Evolutionary conservation across 2,329 filamentous ascomycete genomes (phyloP), one percentile per base, ranked within the genome.

Genomic region (Colletotrichum costaricense): DNA sequence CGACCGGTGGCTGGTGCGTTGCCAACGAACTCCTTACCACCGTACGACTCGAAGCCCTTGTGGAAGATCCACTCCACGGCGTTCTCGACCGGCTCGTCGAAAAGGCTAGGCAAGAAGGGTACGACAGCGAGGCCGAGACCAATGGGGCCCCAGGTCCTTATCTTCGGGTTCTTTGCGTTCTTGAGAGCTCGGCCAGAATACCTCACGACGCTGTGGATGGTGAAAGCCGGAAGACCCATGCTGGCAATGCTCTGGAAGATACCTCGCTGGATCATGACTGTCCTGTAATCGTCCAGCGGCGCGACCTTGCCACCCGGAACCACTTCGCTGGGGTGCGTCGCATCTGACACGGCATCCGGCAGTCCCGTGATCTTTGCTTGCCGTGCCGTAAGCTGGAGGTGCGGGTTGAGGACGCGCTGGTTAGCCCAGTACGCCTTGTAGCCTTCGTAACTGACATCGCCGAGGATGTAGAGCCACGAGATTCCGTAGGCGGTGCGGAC

Each of bases 351-450:
- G 2, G 69, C 73, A 30, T 58, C 66, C 55, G 70, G 71, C 5
- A 89, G 80, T 1, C 88, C 88, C 1, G 87, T 84, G 5, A 84
- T 77, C 76, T 87, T 87, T 78, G 88, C 84, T 77, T 88, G 85
- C 16, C 82, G 83, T 8, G 84, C 81, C 3, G 86, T 86, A 28
- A 91, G 83, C 74, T 90, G 86, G 14, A 92, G 81, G 11, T 92
- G 87, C 0, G 95, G 94, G 77, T 95, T 90, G 26, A 95, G 83
- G 1, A 91, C 87, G 52, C 90, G 89, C 82, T 97, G 94, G 81
- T 99, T 98, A 69, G 93, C 91, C 82, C 93, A 89, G 82, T 98
- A 98, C 8, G 96, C 93, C 81, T 98, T 98, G 87, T 98, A 98
- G 6, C 97, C 96, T 83, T 99, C 97, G 80, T 98, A 93, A 42